These are phyloP conservation scores for Byssochlamys sp. DNA, from an alignment of 2,329 filamentous ascomycete genomes.

Conservation along the genomic window DNA sequence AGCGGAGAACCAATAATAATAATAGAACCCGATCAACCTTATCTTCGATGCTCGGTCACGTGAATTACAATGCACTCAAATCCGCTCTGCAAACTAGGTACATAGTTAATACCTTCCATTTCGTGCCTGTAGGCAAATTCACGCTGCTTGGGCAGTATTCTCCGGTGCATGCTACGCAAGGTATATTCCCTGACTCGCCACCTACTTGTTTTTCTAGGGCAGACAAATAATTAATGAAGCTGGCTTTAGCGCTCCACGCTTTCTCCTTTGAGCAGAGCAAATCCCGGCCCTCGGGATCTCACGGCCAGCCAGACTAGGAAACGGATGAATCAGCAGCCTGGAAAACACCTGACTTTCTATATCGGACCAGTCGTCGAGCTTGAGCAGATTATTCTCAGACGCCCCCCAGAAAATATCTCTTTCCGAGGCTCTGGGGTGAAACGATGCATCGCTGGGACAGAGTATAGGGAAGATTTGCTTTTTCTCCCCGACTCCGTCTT, in stretches of 20 bases:
- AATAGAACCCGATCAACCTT: too few species aligned
- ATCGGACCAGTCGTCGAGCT: conserved; percentile 19
- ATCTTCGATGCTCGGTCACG: too few species aligned
- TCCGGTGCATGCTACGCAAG: background rate
- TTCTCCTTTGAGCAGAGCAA: conserved; percentile 15
- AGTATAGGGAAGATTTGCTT: background rate
- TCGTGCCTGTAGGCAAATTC: too few species aligned
- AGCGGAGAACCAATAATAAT: too few species aligned
- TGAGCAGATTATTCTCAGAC: conserved; percentile 2
- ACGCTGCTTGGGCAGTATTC: too few species aligned
- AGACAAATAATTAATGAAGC: background rate
- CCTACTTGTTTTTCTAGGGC: background rate
- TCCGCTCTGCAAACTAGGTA: too few species aligned
- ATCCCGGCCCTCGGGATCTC: conserved; percentile 28
- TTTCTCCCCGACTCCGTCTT: background rate
- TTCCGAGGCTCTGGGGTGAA: background rate
- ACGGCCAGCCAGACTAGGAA: conserved; percentile 3
- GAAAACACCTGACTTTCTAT: conserved; percentile 17
- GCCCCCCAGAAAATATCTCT: background rate
- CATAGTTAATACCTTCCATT: too few species aligned
- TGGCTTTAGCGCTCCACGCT: conserved; percentile 9
- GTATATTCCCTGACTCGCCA: background rate
- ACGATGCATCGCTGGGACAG: background rate
- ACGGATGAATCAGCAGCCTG: conserved; percentile 21
- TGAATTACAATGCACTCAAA: too few species aligned